Evolutionary conservation across 371 early-diverging fungal species (phyloP).

Genomic region (Mucor velutinosus): DNA sequence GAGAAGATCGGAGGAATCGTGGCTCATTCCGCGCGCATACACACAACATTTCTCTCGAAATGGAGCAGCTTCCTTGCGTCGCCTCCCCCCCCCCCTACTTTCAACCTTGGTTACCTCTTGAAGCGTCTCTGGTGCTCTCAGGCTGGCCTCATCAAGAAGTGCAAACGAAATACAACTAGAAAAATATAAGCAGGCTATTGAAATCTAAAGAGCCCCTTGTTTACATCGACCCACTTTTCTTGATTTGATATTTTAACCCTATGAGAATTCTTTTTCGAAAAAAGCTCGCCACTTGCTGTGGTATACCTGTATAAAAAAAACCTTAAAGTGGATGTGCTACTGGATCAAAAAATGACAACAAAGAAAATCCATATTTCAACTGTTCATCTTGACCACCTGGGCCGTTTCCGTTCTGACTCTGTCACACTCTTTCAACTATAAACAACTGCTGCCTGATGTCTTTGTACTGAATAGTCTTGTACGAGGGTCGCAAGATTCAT

Average conservation of each 20-base stretch:
- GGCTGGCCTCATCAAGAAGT: too few species aligned
- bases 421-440: neutral
- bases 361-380: neutral
- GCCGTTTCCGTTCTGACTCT: neutral
- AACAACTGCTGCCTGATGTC: neutral
- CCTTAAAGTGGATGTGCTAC: neutral
- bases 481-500: too few species aligned
- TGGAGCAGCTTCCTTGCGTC: neutral
- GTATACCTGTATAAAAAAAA: neutral
- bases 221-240: neutral
- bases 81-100: neutral
- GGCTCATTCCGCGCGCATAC: neutral
- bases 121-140: too few species aligned
- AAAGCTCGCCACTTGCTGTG: neutral
- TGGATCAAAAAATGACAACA: neutral
- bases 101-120: too few species aligned
- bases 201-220: neutral
- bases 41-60: neutral
- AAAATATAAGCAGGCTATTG: conserved; percentile 5
- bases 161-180: neutral
- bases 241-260: neutral
- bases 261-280: neutral
- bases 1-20: neutral
- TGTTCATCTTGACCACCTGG: neutral
- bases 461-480: too few species aligned